Evolutionary conservation across 768 basidiomycete species (phyloP).

Genomic region (Suillus americanus): DNA sequence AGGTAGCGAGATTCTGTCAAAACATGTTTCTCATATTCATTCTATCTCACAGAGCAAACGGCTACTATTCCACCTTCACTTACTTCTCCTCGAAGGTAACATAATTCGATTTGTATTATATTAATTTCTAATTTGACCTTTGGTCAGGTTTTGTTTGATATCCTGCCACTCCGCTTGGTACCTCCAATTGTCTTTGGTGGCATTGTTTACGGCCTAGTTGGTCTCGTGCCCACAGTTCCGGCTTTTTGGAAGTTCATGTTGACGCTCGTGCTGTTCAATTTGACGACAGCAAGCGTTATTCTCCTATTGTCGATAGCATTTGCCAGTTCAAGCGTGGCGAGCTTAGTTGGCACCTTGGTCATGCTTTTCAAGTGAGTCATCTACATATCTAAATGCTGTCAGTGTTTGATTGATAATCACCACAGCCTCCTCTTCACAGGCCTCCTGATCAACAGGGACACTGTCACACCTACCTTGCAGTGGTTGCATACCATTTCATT

Average conservation of each 20-base stretch:
- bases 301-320: constrained; percentile 89
- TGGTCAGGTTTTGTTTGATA: constrained; percentile 86
- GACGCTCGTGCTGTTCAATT: constrained; percentile 92
- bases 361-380: constrained; percentile 95
- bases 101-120: background rate
- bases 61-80: constrained; percentile 95
- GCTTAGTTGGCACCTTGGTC: constrained; percentile 88
- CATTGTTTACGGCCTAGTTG: constrained; percentile 93
- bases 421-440: constrained; percentile 91
- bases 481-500: constrained; percentile 94
- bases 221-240: constrained; percentile 86
- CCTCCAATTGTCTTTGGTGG: constrained; percentile 95
- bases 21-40: background rate
- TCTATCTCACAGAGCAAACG: constrained; percentile 69
- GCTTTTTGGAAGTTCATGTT: constrained; percentile 99
- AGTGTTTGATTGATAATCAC: constrained; percentile 7
- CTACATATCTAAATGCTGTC: constrained; percentile 7
- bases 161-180: constrained; percentile 90
- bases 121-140: background rate
- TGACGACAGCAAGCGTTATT: constrained; percentile 92
- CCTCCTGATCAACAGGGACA: constrained; percentile 90
- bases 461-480: constrained; percentile 65
- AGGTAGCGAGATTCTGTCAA: constrained; percentile 45
- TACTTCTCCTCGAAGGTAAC: constrained; percentile 92
- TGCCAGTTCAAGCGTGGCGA: constrained; percentile 84